Conservation (phyloP, 169 alveolate genomes). For the Cryptosporidium ubiquitum region DNA sequence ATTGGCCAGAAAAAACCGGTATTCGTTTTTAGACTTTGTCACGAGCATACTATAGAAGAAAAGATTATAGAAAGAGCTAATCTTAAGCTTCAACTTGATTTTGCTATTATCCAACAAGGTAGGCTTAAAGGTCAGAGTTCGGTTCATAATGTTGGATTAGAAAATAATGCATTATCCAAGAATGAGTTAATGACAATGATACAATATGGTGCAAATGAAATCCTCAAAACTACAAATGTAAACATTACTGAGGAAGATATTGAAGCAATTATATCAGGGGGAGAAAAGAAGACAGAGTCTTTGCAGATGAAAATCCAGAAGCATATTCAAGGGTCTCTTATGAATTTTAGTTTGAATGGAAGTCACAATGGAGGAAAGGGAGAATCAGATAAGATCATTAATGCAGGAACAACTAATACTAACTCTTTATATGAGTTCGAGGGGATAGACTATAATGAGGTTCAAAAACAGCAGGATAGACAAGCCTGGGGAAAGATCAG, state of each 20-base stretch:
- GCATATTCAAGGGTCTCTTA: slow-evolving; percentile 79
- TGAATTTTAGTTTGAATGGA: slow-evolving; percentile 77
- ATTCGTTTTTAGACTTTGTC: slow-evolving; percentile 93
- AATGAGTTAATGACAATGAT: slow-evolving; percentile 89
- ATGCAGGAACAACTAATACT: slow-evolving; percentile 33
- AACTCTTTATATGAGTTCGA: slow-evolving; percentile 81
- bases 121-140: slow-evolving; percentile 81
- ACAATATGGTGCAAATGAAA: slow-evolving; percentile 89
- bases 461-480: slow-evolving; percentile 78
- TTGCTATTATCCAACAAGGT: slow-evolving; percentile 96
- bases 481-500: slow-evolving; percentile 74
- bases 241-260: slow-evolving; percentile 87
- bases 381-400: slow-evolving; percentile 17
- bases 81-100: slow-evolving; percentile 94
- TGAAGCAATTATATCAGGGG: slow-evolving; percentile 77
- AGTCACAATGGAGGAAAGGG: slow-evolving; percentile 8
- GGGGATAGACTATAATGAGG: slow-evolving; percentile 81
- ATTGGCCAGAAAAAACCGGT: slow-evolving; percentile 98
- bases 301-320: slow-evolving; percentile 80
- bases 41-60: slow-evolving; percentile 97
- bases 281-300: slow-evolving; percentile 76
- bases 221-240: slow-evolving; percentile 82
- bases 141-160: slow-evolving; percentile 65
- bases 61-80: slow-evolving; percentile 96
- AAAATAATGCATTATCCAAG: slow-evolving; percentile 81